A percentile compares a stretch with the other conserved stretches of the same genome.
Evolutionary conservation across 768 basidiomycete species (phyloP).

Genomic region (Fistulinella prunicolor): DNA sequence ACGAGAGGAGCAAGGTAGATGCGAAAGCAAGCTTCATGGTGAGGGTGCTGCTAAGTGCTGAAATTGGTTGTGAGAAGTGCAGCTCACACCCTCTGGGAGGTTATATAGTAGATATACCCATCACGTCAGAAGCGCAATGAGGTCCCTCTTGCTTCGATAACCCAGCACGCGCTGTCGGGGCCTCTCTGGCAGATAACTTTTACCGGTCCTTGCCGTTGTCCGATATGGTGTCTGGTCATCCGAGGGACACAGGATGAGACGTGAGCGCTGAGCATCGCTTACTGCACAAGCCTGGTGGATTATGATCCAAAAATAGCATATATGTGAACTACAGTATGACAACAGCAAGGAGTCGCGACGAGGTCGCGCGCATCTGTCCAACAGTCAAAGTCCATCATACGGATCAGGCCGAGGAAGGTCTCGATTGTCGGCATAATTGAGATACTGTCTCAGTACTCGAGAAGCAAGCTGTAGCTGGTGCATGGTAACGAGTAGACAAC

Average conservation of each 20-base stretch:
- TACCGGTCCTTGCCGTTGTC: too few relatives aligned
- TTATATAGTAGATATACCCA: slow-evolving; percentile 17
- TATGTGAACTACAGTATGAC: too few relatives aligned
- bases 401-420: slow-evolving; percentile 28
- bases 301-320: slow-evolving; percentile 2
- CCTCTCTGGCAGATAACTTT: too few relatives aligned
- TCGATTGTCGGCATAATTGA: slow-evolving; percentile 24
- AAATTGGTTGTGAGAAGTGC: not conserved
- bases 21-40: slow-evolving; percentile 14
- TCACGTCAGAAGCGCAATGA: not conserved
- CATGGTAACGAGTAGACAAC: slow-evolving; percentile 19
- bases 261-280: too few relatives aligned
- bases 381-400: slow-evolving; percentile 29
- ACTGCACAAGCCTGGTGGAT: too few relatives aligned
- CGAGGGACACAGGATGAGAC: too few relatives aligned
- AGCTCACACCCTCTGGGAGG: not conserved
- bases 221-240: too few relatives aligned
- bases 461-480: slow-evolving; percentile 17
- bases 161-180: too few relatives aligned
- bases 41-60: too few relatives aligned
- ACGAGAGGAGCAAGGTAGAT: slow-evolving; percentile 7
- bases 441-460: slow-evolving; percentile 13
- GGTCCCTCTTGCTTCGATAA: too few relatives aligned
- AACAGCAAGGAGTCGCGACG: too few relatives aligned
- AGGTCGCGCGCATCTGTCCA: too few relatives aligned